These are phyloP conservation scores for Gracilaria domingensis DNA, from an alignment of 23 red algal genomes.

Conservation along the genomic window DNA sequence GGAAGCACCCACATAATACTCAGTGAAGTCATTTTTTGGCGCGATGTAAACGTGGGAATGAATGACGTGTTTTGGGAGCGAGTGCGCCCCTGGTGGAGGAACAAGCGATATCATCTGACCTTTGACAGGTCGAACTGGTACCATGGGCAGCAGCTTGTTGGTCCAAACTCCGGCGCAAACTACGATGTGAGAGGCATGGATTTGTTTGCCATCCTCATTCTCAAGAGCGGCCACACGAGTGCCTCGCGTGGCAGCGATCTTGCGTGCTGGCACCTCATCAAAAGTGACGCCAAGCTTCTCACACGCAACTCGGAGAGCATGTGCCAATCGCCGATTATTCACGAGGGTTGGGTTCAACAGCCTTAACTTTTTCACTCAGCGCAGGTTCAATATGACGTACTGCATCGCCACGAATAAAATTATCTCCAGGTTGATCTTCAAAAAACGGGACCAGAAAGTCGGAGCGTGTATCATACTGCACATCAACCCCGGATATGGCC, in stretches of 20 bases:
- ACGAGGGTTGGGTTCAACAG: conserved; percentile 71
- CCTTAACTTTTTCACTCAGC: conserved; percentile 61
- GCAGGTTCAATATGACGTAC: conserved; percentile 71
- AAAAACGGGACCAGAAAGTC: conserved; percentile 79
- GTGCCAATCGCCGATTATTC: conserved; percentile 77
- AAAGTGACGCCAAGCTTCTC: conserved; percentile 78
- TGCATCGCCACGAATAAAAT: conserved; percentile 44
- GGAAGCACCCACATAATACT: conserved; percentile 88
- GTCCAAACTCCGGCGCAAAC: conserved; percentile 86
- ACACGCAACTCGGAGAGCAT: conserved; percentile 78
- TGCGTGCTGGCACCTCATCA: conserved; percentile 21
- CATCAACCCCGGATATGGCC: conserved; percentile 28
- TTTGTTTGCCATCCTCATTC: conserved; percentile 31
- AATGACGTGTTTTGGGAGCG: conserved; percentile 65
- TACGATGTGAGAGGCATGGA: conserved; percentile 69
- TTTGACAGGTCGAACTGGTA: conserved; percentile 93
- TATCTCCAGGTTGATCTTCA: not conserved
- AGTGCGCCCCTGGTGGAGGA: conserved; percentile 19
- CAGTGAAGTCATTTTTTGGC: conserved; percentile 61
- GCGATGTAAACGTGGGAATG: conserved; percentile 82
- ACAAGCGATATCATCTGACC: conserved; percentile 92
- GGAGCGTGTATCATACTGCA: conserved; percentile 45
- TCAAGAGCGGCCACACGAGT: conserved; percentile 44
- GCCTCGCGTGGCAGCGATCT: conserved; percentile 8
- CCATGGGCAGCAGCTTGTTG: conserved; percentile 59